Percentiles rank a stretch among this genome's conserved stretches.
These are phyloP conservation scores for Lactarius quietus DNA, from an alignment of 768 basidiomycete species.

Conservation along the genomic window DNA sequence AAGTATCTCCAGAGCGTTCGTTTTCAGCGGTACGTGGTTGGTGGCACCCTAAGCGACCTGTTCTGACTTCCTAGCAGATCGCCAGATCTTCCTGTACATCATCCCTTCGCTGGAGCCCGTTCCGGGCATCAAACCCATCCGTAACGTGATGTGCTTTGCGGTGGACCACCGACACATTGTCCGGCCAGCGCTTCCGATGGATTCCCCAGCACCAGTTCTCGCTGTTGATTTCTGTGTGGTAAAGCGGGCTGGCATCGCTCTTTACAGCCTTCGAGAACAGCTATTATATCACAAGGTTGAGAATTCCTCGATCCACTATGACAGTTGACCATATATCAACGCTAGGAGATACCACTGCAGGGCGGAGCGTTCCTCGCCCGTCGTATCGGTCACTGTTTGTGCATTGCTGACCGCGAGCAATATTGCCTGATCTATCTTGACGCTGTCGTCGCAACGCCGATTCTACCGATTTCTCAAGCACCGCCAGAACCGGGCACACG, in stretches of 20 bases:
- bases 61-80: conserved; percentile 37
- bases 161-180: conserved; percentile 74
- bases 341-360: conserved; percentile 69
- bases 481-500: conserved; percentile 35
- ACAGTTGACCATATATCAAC: conserved; percentile 5
- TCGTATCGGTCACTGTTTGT: conserved; percentile 60
- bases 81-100: conserved; percentile 71
- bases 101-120: conserved; percentile 78
- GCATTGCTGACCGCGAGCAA: conserved; percentile 64
- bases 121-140: conserved; percentile 66
- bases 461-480: conserved; percentile 79
- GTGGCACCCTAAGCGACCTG: conserved; percentile 18
- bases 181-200: conserved; percentile 45
- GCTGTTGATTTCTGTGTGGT: conserved; percentile 70
- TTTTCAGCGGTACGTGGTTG: conserved; percentile 62
- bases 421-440: conserved; percentile 82
- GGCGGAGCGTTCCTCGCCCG: conserved; percentile 55
- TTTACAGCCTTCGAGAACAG: conserved; percentile 64
- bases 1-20: conserved; percentile 65
- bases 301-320: background rate
- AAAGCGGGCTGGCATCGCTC: conserved; percentile 58
- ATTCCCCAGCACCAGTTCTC: conserved; percentile 40
- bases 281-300: conserved; percentile 58
- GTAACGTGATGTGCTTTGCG: conserved; percentile 75
- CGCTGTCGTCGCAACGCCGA: conserved; percentile 60